A percentile compares a stretch with the other conserved stretches of the same genome.
phyloP scores from a whole-genome alignment of 768 basidiomycete species.

The Macrolepiota fuliginosa region DNA sequence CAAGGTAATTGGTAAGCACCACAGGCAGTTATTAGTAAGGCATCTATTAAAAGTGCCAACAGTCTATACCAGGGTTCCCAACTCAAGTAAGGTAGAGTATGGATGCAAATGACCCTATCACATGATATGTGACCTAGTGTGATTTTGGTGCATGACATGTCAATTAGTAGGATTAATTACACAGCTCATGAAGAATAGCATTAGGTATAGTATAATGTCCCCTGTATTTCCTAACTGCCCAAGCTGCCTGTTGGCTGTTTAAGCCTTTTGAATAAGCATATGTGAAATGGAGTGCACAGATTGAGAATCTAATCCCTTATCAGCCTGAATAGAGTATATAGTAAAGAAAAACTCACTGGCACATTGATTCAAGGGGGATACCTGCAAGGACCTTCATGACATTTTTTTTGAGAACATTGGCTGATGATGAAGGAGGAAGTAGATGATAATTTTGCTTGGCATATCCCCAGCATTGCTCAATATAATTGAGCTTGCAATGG shows the following conservation, averaged over 20 bases:
- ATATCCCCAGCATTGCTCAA: conserved; percentile 21
- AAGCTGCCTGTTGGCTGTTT: conserved; percentile 23
- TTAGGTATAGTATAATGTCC: conserved; percentile 16
- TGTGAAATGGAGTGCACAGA: conserved; percentile 16
- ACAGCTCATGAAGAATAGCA: not conserved
- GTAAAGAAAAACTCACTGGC: conserved; percentile 1
- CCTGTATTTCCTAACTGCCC: conserved; percentile 20
- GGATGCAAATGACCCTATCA: no score
- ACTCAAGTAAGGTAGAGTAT: no score
- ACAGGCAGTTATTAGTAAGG: no score
- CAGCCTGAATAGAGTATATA: not conserved
- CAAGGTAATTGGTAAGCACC: no score
- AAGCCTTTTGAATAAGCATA: conserved; percentile 19
- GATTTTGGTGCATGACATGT: no score
- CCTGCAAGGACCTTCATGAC: conserved; percentile 6
- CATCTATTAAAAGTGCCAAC: no score
- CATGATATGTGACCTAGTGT: no score
- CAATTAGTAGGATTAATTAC: no score
- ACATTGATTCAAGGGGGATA: conserved; percentile 7
- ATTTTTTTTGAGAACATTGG: conserved; percentile 14
- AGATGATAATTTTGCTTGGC: conserved; percentile 15
- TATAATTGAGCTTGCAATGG: conserved; percentile 21
- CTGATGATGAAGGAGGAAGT: conserved; percentile 5
- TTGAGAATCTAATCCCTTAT: conserved; percentile 15
- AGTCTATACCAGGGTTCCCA: no score